Evolutionary conservation across 371 early-diverging fungal genomes (phyloP), one percentile per base, ranked within the genome.

Genomic region (Mucor lusitanicus): DNA sequence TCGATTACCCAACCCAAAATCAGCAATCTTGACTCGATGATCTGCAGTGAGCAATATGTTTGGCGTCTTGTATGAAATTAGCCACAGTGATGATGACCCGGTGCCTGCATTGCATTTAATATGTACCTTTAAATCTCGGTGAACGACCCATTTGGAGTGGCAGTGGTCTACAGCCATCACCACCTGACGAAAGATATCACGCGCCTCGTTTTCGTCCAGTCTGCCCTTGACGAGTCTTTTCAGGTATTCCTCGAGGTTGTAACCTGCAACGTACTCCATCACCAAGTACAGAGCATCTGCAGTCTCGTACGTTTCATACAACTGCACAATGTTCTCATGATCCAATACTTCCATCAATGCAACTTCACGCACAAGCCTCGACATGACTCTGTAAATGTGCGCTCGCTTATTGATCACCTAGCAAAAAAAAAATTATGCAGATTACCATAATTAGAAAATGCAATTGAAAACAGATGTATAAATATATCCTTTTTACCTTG

Each of bases 261-360:
- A 71, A 0, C 86, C 88, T 66, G 75, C 79, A 15, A 88, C 75
- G 66, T 88, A 88, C 66, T 90, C 90, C 88, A 90, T 82, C 37
- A 88, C 77, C 32, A 95, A 74, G 68, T 91, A 92, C 15, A 95
- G 82, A 6, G 94, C 89, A 68, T 90, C 84, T 60, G 89, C 88
- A 21, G 97, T 96, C 71, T 93, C 94, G 63, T 92, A 92, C 11
- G 96, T 95, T 75, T 96, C 98, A 72, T 92, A 88, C 6, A 97
- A 82, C 64, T 90, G 89, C 32, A 97, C 94, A 65, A 97, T 91
- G 72, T 95, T 90, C 39, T 90, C 87, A 70, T 95, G 95, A 63
- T 92, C 83, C 12, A 96, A 81, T 59, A 91, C 75, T 74, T 95
- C 94, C 91, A 97, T 91, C 61, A 97, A 88, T 32, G 88, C 78